These are phyloP conservation scores for Paxillus rubicundulus DNA, from an alignment of 768 basidiomycete genomes.

Conservation along the genomic window DNA sequence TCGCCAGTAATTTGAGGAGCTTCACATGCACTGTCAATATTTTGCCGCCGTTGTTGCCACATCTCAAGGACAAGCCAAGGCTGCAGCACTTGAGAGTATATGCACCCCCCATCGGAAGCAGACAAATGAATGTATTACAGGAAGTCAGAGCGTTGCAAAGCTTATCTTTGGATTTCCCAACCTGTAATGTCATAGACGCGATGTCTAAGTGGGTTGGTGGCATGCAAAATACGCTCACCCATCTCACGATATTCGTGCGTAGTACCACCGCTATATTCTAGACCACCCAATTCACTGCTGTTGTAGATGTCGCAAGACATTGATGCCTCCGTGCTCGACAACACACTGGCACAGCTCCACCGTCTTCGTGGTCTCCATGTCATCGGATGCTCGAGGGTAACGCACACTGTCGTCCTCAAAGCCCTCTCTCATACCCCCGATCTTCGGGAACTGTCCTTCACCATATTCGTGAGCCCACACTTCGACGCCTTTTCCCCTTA, in stretches of 20 bases:
- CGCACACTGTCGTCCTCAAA: conserved; percentile 49
- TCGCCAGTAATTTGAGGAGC: conserved; percentile 51
- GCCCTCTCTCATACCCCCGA: conserved; percentile 45
- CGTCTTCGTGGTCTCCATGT: conserved; percentile 58
- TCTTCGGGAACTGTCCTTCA: conserved; percentile 61
- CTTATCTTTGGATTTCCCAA: conserved; percentile 56
- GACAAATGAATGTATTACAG: conserved; percentile 46
- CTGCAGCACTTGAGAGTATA: conserved; percentile 49
- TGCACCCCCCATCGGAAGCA: conserved; percentile 50
- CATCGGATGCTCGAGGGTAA: conserved; percentile 55
- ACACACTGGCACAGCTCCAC: conserved; percentile 49
- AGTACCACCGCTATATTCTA: conserved; percentile 15
- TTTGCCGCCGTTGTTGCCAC: conserved; percentile 48
- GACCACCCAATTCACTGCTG: not conserved
- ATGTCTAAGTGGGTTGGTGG: conserved; percentile 55
- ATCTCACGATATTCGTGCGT: conserved; percentile 61
- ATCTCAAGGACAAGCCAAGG: conserved; percentile 42
- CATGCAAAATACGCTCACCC: conserved; percentile 45
- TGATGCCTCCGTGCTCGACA: conserved; percentile 49
- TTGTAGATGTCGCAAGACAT: conserved; percentile 55
- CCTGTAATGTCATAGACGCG: conserved; percentile 57
- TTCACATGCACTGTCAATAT: conserved; percentile 54
- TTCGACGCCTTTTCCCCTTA: not conserved
- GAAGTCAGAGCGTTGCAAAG: conserved; percentile 40
- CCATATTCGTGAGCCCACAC: conserved; percentile 47